Conservation (phyloP, 1,139 yeast species). For the Sugiyamaella japonica region DNA sequence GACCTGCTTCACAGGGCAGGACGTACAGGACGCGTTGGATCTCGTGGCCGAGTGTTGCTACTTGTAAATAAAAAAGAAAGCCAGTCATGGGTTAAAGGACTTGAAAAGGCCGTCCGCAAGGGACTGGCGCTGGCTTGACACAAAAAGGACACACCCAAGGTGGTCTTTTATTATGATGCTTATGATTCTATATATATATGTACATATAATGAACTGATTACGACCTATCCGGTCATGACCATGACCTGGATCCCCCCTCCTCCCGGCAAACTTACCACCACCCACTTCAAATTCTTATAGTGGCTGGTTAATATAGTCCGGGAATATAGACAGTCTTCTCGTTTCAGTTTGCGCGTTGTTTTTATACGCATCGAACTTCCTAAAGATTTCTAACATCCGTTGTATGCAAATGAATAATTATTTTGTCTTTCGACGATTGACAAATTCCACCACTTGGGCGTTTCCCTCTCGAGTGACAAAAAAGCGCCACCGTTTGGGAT, state of each 20-base stretch:
- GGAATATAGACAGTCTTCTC: conserved; percentile 28
- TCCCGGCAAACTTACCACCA: conserved; percentile 26
- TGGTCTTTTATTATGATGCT: neutral
- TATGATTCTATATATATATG: conserved; percentile 1
- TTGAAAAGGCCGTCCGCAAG: conserved; percentile 67
- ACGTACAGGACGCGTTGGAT: conserved; percentile 90
- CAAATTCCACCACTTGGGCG: conserved; percentile 81
- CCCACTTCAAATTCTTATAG: conserved; percentile 22
- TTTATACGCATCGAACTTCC: conserved; percentile 16
- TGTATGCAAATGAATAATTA: neutral
- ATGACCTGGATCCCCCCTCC: neutral
- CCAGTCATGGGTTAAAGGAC: conserved; percentile 80
- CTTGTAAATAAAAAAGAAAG: conserved; percentile 64
- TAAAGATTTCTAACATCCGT: conserved; percentile 19
- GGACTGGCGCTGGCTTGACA: conserved; percentile 30
- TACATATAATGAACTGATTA: conserved; percentile 6
- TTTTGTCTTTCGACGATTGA: conserved; percentile 52
- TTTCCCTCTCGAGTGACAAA: conserved; percentile 91
- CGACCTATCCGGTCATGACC: conserved; percentile 10
- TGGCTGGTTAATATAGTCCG: conserved; percentile 24
- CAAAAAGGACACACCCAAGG: neutral
- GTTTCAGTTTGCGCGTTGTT: conserved; percentile 25
- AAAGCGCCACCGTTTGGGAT: conserved; percentile 62
- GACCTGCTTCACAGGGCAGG: conserved; percentile 92
- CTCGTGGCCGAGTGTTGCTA: conserved; percentile 81